Evolutionary conservation across 1,284 basidiomycete genomes (phyloP).

Genomic region (Omphalotus olearius): DNA sequence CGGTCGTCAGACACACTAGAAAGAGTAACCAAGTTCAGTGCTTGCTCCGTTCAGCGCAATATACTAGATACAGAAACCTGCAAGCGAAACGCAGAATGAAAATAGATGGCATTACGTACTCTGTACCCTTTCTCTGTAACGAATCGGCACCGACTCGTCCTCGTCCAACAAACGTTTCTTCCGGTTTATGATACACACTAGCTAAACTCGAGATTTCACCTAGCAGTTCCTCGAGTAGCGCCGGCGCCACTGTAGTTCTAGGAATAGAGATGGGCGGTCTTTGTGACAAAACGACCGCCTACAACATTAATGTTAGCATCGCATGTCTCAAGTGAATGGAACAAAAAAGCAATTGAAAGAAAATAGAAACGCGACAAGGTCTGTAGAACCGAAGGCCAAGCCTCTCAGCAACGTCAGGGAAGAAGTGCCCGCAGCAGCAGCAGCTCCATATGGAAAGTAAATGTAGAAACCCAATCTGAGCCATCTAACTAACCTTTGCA

Average conservation of each 20-base stretch:
- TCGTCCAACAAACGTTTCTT: slow-evolving; percentile 85
- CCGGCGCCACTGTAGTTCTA: slow-evolving; percentile 85
- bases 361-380: background rate
- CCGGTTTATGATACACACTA: slow-evolving; percentile 95
- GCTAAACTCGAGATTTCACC: slow-evolving; percentile 85
- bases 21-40: background rate
- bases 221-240: slow-evolving; percentile 90
- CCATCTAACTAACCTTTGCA: slow-evolving; percentile 65
- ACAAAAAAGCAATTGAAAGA: background rate
- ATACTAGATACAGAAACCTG: slow-evolving; percentile 5
- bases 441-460: background rate
- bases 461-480: background rate
- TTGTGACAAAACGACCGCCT: slow-evolving; percentile 89
- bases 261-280: slow-evolving; percentile 93
- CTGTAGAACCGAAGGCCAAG: background rate
- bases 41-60: too few relatives aligned
- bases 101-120: slow-evolving; percentile 50
- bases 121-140: slow-evolving; percentile 64
- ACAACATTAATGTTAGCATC: background rate
- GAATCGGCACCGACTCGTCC: slow-evolving; percentile 85
- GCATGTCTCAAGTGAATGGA: slow-evolving; percentile 4
- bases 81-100: background rate
- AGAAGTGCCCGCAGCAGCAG: background rate
- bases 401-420: background rate
- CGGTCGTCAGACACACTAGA: slow-evolving; percentile 56